Percentiles rank a stretch among this genome's conserved stretches.
phyloP scores from a whole-genome alignment of 164 flowering plant genomes.

The Magnolia kwangsiensis region DNA sequence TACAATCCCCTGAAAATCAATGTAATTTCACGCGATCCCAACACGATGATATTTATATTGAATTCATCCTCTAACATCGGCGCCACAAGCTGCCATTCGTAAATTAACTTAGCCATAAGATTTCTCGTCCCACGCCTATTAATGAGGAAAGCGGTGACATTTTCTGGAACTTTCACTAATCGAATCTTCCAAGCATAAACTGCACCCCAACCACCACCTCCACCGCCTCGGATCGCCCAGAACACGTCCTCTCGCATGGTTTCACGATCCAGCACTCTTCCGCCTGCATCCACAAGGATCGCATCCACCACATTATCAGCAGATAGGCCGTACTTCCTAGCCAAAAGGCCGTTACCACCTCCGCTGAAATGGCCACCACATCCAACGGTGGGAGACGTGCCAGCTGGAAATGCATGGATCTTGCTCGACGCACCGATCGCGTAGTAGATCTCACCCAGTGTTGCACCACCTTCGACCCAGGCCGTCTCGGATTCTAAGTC shows the following conservation, averaged over 20 bases:
- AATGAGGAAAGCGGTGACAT: conserved; percentile 10
- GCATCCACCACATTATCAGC: conserved; percentile 26
- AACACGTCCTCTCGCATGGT: conserved; percentile 24
- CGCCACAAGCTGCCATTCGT: conserved; percentile 21
- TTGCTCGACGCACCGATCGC: conserved; percentile 16
- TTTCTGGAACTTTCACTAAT: conserved; percentile 14
- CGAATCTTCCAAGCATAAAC: conserved; percentile 23
- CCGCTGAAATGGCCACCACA: conserved; percentile 27
- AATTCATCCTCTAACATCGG: conserved; percentile 11
- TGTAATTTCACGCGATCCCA: conserved; percentile 1
- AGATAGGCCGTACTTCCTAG: conserved; percentile 24
- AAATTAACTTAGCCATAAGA: conserved; percentile 1
- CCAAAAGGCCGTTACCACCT: conserved; percentile 26
- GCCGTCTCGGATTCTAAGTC: conserved; percentile 22
- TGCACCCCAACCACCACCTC: conserved; percentile 17
- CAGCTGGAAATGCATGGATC: conserved; percentile 20
- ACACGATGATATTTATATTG: neutral
- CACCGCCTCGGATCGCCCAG: conserved; percentile 27
- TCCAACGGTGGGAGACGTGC: conserved; percentile 25
- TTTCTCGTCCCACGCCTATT: neutral
- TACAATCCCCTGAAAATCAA: conserved; percentile 18
- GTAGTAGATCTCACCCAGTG: conserved; percentile 29
- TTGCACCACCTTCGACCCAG: conserved; percentile 32
- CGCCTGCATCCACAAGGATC: conserved; percentile 14
- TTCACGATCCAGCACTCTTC: conserved; percentile 10